These are phyloP conservation scores for Psilocybe mexicana DNA, from an alignment of 1,284 basidiomycete species.

Conservation along the genomic window DNA sequence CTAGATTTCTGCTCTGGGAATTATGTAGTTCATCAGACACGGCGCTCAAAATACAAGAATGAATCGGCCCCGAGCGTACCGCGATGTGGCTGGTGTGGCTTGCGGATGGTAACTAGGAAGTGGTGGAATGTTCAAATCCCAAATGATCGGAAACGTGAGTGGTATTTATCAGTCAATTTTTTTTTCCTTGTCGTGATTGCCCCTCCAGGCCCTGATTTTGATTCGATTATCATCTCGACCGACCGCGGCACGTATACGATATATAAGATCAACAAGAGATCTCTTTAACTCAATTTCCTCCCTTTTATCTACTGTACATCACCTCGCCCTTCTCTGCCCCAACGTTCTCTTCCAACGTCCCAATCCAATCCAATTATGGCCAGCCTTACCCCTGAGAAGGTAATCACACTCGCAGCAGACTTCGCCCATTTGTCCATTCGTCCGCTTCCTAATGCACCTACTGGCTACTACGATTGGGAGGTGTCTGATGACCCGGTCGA, in stretches of 20 bases:
- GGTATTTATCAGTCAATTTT: not conserved
- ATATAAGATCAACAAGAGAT: no score
- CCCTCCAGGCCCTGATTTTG: no score
- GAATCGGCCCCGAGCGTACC: not conserved
- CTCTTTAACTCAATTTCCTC: not conserved
- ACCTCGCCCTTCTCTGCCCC: no score
- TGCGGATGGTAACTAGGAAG: not conserved
- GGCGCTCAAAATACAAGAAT: not conserved
- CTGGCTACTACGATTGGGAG: conserved; percentile 20
- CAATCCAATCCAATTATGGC: not conserved
- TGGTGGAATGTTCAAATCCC: not conserved
- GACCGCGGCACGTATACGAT: no score
- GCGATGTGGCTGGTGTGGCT: not conserved
- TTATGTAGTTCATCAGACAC: not conserved
- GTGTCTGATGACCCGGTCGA: conserved; percentile 14
- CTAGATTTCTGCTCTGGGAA: not conserved
- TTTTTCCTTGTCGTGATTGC: not conserved
- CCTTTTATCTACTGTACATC: not conserved
- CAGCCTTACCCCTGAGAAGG: not conserved
- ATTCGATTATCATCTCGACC: no score
- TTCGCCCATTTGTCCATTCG: conserved; percentile 11
- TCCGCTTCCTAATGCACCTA: conserved; percentile 14
- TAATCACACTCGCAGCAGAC: conserved; percentile 9
- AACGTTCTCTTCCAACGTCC: not conserved
- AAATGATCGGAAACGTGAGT: conserved; percentile 1